Evolutionary conservation across 441 rosid species (phyloP), one percentile per base, ranked within the genome.

Genomic region (Dalechampia spathulata): DNA sequence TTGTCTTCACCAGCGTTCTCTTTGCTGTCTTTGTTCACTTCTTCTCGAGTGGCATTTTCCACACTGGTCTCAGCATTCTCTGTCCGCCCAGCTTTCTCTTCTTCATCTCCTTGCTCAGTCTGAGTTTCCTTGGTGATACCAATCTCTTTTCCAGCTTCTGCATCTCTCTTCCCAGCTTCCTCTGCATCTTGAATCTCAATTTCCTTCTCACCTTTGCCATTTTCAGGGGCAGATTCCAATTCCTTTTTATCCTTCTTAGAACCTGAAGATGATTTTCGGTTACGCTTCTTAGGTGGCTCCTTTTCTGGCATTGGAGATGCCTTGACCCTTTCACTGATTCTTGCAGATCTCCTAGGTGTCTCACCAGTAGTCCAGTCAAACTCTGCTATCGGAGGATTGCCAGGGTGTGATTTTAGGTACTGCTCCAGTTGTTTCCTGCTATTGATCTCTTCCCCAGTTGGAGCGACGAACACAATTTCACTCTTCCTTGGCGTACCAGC

Each of bases 311-410:
- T 75, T 17, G 97, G 93, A 44, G 89, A 72, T 40, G 81, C 76
- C 73, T 86, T 92, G 19, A 69, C 72, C 76, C 82, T 89, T 70
- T 72, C 90, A 57, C 84, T 81, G 74, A 92, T 83, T 70, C 97
- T 84, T 32, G 98, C 77, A 14, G 97, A 89, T 72, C 99, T 78
- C 78, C 96, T 85, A 21, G 96, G 99, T 23, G 87, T 76, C 72
- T 85, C 97, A 52, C 96, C 92, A 34, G 88, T 85, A 11, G 86
- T 85, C 99, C 99, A 89, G 50, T 92, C 97, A 60, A 89, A 89
- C 68, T 85, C 92, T 0, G 84, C 12, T 41, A 76, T 55, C 5
- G 78, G 70, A 6, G 94, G 97, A 70, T 74, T 84, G 45, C 88
- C 94, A 36, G 90, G 86, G 65, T 89, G 76, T 12, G 90, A 67